These are phyloP conservation scores for Lichenothelia convexa DNA, from an alignment of 495 filamentous ascomycete genomes.

Conservation along the genomic window DNA sequence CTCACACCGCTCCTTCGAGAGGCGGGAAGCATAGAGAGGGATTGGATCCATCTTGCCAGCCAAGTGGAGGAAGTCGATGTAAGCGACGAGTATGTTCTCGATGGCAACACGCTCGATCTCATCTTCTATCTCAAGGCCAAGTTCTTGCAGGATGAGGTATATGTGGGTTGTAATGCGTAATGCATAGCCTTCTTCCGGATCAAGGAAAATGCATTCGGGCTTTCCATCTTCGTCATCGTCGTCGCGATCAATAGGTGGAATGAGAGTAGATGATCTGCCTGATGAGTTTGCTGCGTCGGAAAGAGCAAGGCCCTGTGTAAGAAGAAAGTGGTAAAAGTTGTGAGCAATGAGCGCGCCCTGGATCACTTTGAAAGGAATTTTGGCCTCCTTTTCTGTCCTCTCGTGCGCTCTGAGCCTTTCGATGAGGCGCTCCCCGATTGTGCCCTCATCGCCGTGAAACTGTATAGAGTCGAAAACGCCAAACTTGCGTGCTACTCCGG, in stretches of 20 bases:
- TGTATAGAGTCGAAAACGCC: conserved; percentile 35
- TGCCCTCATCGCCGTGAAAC: conserved; percentile 32
- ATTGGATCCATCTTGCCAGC: conserved; percentile 53
- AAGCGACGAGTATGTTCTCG: conserved; percentile 58
- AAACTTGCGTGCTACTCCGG: conserved; percentile 24
- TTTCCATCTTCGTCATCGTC: background rate
- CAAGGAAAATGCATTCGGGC: conserved; percentile 1
- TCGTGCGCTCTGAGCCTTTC: conserved; percentile 28
- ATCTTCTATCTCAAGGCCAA: conserved; percentile 1
- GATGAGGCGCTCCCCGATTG: conserved; percentile 31
- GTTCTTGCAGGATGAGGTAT: conserved; percentile 14
- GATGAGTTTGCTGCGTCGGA: conserved; percentile 31
- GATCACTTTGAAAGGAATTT: conserved; percentile 40
- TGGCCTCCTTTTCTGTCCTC: conserved; percentile 29
- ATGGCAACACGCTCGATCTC: conserved; percentile 14
- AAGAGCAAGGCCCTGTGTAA: conserved; percentile 38
- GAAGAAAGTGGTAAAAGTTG: conserved; percentile 34
- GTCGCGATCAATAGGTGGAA: conserved; percentile 19
- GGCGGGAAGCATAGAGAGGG: conserved; percentile 68
- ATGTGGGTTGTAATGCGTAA: conserved; percentile 23
- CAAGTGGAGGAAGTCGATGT: conserved; percentile 58
- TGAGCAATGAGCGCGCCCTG: conserved; percentile 47
- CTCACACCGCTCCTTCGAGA: conserved; percentile 32
- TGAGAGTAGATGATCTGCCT: conserved; percentile 28
- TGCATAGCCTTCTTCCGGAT: conserved; percentile 8